Conservation (phyloP, 2,329 filamentous ascomycete genomes). For the Aspergillus ochraceus region DNA sequence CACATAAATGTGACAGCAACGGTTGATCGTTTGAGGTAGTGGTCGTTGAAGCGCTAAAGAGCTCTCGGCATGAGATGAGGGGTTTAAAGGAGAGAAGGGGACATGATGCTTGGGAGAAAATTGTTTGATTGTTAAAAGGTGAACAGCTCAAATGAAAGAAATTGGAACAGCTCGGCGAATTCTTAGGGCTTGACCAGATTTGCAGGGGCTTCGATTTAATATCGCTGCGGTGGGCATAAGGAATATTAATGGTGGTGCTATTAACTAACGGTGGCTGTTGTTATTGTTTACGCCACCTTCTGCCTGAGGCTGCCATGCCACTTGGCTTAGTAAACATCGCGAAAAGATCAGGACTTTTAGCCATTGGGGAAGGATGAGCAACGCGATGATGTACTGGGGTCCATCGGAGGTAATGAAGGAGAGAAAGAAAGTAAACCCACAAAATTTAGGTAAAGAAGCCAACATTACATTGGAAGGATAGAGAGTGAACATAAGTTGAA, state of each 20-base stretch:
- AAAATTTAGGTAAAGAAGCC: too few relatives aligned
- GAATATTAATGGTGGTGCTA: constrained; percentile 4
- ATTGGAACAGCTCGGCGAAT: too few relatives aligned
- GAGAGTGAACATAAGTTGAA: too few relatives aligned
- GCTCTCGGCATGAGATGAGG: background rate
- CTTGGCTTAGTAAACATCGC: background rate
- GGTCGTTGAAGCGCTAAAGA: background rate
- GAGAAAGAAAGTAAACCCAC: too few relatives aligned
- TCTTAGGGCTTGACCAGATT: too few relatives aligned
- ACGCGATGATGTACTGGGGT: too few relatives aligned
- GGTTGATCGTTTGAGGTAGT: background rate
- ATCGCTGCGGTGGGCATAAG: background rate
- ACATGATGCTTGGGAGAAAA: background rate
- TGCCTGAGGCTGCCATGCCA: background rate
- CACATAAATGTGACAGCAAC: constrained; percentile 1
- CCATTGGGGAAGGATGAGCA: background rate
- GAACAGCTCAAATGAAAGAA: too few relatives aligned
- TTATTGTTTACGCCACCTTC: background rate
- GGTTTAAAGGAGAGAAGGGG: background rate
- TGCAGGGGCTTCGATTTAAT: background rate
- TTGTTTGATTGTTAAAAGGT: background rate
- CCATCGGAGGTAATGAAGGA: too few relatives aligned
- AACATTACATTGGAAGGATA: too few relatives aligned
- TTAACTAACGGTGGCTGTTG: background rate
- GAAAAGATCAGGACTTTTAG: background rate